Evolutionary conservation across 495 filamentous ascomycete species (phyloP).

Genomic region (Niebla homalea): DNA sequence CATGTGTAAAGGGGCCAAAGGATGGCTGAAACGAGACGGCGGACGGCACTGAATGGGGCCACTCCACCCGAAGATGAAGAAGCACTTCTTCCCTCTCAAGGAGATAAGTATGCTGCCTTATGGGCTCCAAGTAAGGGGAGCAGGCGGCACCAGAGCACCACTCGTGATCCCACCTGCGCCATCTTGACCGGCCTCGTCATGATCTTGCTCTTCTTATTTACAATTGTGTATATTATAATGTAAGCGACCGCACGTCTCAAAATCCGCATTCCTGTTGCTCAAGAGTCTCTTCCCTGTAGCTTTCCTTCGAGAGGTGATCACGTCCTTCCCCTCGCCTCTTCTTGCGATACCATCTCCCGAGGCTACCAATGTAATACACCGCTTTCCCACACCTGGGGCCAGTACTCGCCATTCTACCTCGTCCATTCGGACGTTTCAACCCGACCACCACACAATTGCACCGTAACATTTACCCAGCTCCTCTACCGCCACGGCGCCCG

Average conservation of each 20-base stretch:
- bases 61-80: constrained; percentile 1
- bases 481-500: constrained; percentile 77
- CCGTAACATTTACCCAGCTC: constrained; percentile 63
- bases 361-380: constrained; percentile 51
- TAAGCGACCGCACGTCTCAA: background rate
- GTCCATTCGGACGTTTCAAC: constrained; percentile 45
- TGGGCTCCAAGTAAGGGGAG: background rate
- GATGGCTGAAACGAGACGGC: background rate
- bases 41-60: background rate
- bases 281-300: background rate
- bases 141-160: background rate
- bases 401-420: constrained; percentile 72
- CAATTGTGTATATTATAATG: background rate
- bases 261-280: background rate
- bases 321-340: background rate
- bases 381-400: constrained; percentile 65
- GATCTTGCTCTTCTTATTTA: background rate
- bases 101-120: background rate
- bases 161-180: background rate
- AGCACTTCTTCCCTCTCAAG: background rate
- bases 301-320: background rate
- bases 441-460: constrained; percentile 46
- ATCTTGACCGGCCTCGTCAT: background rate
- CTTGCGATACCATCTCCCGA: constrained; percentile 43
- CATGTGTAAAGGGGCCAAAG: background rate